These are phyloP conservation scores for Cichorium intybus DNA, from an alignment of 140 eudicot species.

Conservation along the genomic window DNA sequence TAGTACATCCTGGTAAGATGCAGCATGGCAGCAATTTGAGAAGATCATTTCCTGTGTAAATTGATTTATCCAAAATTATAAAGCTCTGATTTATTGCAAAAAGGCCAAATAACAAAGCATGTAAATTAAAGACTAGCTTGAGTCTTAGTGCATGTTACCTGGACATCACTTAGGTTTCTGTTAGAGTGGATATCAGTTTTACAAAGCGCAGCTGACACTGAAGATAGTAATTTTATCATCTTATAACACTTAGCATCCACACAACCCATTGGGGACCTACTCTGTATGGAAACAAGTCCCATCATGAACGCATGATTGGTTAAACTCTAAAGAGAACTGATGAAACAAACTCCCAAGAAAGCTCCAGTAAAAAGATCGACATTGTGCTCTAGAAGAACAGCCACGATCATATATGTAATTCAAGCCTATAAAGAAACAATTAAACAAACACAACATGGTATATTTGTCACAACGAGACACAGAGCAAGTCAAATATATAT, in stretches of 20 bases:
- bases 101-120: not conserved
- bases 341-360: slow-evolving; percentile 6
- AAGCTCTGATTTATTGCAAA: not conserved
- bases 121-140: not conserved
- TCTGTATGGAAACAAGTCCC: slow-evolving; percentile 11
- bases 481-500: not conserved
- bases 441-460: not conserved
- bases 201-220: not conserved
- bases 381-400: slow-evolving; percentile 11
- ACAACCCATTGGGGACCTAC: slow-evolving; percentile 1
- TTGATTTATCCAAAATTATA: slow-evolving; percentile 2
- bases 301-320: slow-evolving; percentile 25
- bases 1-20: no score
- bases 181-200: slow-evolving; percentile 11
- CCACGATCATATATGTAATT: slow-evolving; percentile 5
- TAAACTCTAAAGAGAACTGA: slow-evolving; percentile 25
- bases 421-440: not conserved
- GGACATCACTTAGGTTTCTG: slow-evolving; percentile 14
- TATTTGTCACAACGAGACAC: not conserved
- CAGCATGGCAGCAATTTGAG: not conserved
- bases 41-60: not conserved
- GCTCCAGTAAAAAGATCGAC: slow-evolving; percentile 22
- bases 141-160: slow-evolving; percentile 13
- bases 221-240: slow-evolving; percentile 15
- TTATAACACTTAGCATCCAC: not conserved